A percentile compares a stretch with the other conserved stretches of the same genome.
These are phyloP conservation scores for Starmerella vitae DNA, from an alignment of 805 yeast species.

Conservation along the genomic window DNA sequence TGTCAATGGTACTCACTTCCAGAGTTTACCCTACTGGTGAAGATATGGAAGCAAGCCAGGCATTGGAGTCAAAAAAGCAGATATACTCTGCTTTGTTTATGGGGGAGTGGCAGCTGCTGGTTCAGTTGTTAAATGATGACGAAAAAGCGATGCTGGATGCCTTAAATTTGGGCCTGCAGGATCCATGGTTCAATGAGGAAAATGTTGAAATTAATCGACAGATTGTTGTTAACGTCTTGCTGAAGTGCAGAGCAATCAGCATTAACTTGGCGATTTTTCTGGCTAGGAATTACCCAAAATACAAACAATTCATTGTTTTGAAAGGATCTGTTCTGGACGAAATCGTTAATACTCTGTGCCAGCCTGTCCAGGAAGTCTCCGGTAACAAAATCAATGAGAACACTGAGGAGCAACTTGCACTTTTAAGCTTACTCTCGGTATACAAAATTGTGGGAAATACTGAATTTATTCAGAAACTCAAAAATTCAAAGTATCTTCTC, in stretches of 20 bases:
- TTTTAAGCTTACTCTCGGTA: slow-evolving; percentile 54
- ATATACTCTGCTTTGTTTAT: slow-evolving; percentile 44
- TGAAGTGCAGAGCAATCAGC: slow-evolving; percentile 26
- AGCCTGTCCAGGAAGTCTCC: not conserved
- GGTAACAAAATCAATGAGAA: slow-evolving; percentile 15
- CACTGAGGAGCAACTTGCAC: slow-evolving; percentile 51
- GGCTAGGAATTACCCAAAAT: slow-evolving; percentile 72
- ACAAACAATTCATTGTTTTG: slow-evolving; percentile 63
- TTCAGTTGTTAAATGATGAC: slow-evolving; percentile 3
- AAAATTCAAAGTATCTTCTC: slow-evolving; percentile 41
- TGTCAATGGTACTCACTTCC: slow-evolving; percentile 60
- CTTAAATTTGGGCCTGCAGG: slow-evolving; percentile 75
- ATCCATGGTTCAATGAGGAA: slow-evolving; percentile 55
- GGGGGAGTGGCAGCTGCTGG: slow-evolving; percentile 26
- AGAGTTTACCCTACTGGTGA: slow-evolving; percentile 63
- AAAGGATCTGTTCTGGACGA: slow-evolving; percentile 32
- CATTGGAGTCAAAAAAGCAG: slow-evolving; percentile 33
- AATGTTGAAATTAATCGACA: slow-evolving; percentile 48
- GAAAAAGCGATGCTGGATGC: slow-evolving; percentile 42
- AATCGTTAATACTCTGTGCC: slow-evolving; percentile 8
- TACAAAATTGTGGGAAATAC: slow-evolving; percentile 47
- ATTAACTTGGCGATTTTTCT: slow-evolving; percentile 51
- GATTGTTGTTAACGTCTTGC: slow-evolving; percentile 56
- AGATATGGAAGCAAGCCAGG: slow-evolving; percentile 27
- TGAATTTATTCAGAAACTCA: slow-evolving; percentile 37